These are phyloP conservation scores for Pterulicium gracile DNA, from an alignment of 1,284 basidiomycete species.

Conservation along the genomic window DNA sequence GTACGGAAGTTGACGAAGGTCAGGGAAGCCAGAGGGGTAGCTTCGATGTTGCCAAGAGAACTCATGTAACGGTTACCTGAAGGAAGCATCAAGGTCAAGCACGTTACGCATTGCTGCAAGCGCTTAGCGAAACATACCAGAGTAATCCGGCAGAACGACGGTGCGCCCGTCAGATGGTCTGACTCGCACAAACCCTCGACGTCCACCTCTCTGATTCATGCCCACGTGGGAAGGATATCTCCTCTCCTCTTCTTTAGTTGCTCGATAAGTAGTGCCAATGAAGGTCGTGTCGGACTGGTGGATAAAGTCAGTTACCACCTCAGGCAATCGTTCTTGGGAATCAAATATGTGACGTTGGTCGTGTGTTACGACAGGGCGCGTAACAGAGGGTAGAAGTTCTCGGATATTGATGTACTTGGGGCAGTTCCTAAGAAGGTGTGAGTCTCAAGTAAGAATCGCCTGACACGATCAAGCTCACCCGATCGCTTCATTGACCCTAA, in stretches of 20 bases:
- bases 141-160: conserved; percentile 49
- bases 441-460: conserved; percentile 1
- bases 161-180: conserved; percentile 42
- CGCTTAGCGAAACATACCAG: conserved; percentile 25
- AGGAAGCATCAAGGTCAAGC: conserved; percentile 3
- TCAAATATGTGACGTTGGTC: conserved; percentile 20
- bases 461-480: conserved; percentile 27
- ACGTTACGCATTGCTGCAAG: background rate
- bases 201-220: conserved; percentile 54
- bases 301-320: conserved; percentile 37
- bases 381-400: conserved; percentile 29
- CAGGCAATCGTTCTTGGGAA: conserved; percentile 31
- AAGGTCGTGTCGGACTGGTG: conserved; percentile 40
- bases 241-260: conserved; percentile 21
- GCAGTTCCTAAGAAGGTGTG: conserved; percentile 35
- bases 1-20: conserved; percentile 43
- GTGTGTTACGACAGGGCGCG: conserved; percentile 26
- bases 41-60: conserved; percentile 54
- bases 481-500: conserved; percentile 42
- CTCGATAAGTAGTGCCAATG: conserved; percentile 40
- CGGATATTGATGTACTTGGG: conserved; percentile 57
- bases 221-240: conserved; percentile 46
- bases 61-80: conserved; percentile 50
- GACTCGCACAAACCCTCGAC: conserved; percentile 48
- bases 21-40: conserved; percentile 40